A percentile compares a stretch with the other conserved stretches of the same genome.
Evolutionary conservation across 129 eudicot species (phyloP).

Genomic region (Ambrosia artemisiifolia): DNA sequence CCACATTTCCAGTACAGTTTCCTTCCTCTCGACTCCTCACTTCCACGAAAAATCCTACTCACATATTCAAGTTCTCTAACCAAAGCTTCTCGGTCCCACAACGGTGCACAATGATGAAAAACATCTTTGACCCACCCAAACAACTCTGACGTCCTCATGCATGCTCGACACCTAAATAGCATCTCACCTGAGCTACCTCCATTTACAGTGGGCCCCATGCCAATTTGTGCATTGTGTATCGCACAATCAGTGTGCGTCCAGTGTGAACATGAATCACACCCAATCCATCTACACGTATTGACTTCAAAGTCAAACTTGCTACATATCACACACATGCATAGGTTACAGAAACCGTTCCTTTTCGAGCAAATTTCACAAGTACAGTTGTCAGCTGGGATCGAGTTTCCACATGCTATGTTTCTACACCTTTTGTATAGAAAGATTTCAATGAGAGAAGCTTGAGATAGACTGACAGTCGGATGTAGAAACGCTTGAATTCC

Average conservation of each 20-base stretch:
- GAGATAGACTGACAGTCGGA: slow-evolving; percentile 81
- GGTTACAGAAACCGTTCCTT: slow-evolving; percentile 86
- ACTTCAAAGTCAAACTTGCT: slow-evolving; percentile 95
- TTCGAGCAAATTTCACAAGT: slow-evolving; percentile 70
- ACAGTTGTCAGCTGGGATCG: slow-evolving; percentile 84
- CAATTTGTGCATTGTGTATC: slow-evolving; percentile 72
- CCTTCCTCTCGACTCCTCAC: slow-evolving; percentile 75
- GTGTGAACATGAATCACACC: slow-evolving; percentile 88
- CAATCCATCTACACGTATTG: slow-evolving; percentile 94
- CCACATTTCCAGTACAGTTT: slow-evolving; percentile 74
- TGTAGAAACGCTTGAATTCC: slow-evolving; percentile 94
- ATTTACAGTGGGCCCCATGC: slow-evolving; percentile 71
- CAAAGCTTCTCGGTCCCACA: slow-evolving; percentile 77
- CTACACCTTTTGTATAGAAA: slow-evolving; percentile 79
- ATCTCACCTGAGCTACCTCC: slow-evolving; percentile 67
- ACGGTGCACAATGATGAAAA: slow-evolving; percentile 78
- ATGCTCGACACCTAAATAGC: slow-evolving; percentile 89
- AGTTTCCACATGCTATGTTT: slow-evolving; percentile 79
- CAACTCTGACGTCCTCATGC: slow-evolving; percentile 82
- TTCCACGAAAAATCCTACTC: slow-evolving; percentile 68
- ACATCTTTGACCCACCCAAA: slow-evolving; percentile 98
- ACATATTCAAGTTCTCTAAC: slow-evolving; percentile 79
- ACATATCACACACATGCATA: slow-evolving; percentile 96
- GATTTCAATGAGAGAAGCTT: slow-evolving; percentile 78
- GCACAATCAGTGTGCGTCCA: slow-evolving; percentile 99